Conservation (phyloP, 768 basidiomycete species). For the Lactifluus echinatus region DNA sequence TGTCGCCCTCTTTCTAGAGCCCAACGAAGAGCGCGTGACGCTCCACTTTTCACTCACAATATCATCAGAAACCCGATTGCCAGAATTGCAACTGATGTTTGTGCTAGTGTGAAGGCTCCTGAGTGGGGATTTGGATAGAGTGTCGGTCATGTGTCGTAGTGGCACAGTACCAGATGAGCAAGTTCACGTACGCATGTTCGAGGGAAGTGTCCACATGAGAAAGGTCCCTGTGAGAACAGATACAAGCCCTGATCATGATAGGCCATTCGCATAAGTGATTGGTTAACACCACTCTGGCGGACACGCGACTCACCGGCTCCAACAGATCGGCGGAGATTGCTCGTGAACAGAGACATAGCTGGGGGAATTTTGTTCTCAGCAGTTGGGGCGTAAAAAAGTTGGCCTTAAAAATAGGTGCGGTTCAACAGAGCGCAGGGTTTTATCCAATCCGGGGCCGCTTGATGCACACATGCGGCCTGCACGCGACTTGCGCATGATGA, state of each 20-base stretch:
- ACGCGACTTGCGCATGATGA: constrained; percentile 14
- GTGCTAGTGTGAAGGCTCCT: constrained; percentile 34
- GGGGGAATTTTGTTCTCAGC: not conserved
- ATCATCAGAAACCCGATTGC: constrained; percentile 57
- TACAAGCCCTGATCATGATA: not conserved
- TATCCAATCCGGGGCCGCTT: constrained; percentile 1
- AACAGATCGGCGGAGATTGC: constrained; percentile 19
- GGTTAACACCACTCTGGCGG: not conserved
- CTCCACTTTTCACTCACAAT: constrained; percentile 43
- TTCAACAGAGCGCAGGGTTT: not conserved
- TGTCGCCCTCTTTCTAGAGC: too few species aligned
- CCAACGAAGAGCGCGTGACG: constrained; percentile 13
- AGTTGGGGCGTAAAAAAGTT: constrained; percentile 3
- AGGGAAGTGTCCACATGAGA: constrained; percentile 33
- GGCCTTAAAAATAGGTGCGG: not conserved
- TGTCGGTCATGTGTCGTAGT: constrained; percentile 7
- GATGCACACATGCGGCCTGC: constrained; percentile 10
- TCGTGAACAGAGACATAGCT: constrained; percentile 17
- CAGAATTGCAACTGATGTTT: constrained; percentile 64
- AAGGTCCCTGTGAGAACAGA: constrained; percentile 12
- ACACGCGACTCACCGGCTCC: constrained; percentile 14
- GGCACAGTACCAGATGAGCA: not conserved
- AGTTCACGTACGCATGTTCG: constrained; percentile 29
- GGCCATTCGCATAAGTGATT: too few species aligned
- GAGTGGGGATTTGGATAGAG: not conserved